Base-by-base conservation (phyloP, 768 basidiomycete species). In the Terana coerulea region DNA sequence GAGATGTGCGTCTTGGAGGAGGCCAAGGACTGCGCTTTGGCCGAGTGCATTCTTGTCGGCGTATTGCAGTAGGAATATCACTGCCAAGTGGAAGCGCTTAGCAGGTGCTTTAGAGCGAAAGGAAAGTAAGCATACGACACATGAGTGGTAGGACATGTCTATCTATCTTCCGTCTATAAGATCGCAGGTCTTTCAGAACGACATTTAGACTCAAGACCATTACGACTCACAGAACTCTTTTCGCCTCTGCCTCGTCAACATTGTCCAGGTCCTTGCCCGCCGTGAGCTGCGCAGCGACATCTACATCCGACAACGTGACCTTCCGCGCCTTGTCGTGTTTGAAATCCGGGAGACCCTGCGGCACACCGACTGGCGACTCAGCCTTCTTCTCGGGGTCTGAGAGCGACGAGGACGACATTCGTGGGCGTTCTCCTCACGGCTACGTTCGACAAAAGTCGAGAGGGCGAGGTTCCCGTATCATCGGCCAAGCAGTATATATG, bases 101-200 rank as follows among this genome's bases (percentile, higher is more conserved):
- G 15, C 21, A 34, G 21, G 21, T 12, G n/a, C n/a, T n/a, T n/a
- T n/a, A n/a, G n/a, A n/a, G n/a, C n/a, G n/a, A n/a, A n/a, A n/a
- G n/a, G n/a, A 22, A 10, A 14, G 45, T 39, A 22, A 22, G 83
- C 86, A 63, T 61, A 88, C 87, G 66, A 64, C 86, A 87, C 86
- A 90, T 89, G 44, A 91, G 70, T 33, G 88, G 88, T 79, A 91
- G 80, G 44, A 91, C 70, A 62, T 88, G 79, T 69, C 70, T 72
- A 63, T 90, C 88, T 42, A 91, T 83, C 68, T 88, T 91, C 53
- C 78, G 76, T 21, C 24, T 39, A 19, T 39, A 22, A 17, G 5
- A 11, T 17, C 10, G 21, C 14, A 11, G 6, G 3, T 25, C 3
- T 11, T 3, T 3, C 17, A 5, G 57, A 30, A 59, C 4, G 17